Evolutionary conservation across 164 flowering plant genomes (phyloP), one percentile per base, ranked within the genome.

Genomic region (Aristolochia contorta): DNA sequence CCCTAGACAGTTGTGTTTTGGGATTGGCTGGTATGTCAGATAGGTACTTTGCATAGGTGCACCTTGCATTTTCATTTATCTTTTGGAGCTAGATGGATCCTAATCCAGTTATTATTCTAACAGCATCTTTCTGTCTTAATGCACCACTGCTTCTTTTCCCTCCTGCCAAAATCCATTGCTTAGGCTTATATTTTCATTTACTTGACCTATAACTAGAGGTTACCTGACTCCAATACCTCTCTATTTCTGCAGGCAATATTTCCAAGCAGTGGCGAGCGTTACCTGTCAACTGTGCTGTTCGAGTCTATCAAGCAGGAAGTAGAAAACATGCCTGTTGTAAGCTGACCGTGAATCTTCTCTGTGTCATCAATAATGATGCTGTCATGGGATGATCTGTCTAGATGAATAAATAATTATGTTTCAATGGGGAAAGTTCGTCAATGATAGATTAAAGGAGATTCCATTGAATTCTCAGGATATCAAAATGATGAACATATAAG

Each of bases 221-320:
- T 23, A 54, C 16, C 15, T 54, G 18, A 52, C 24, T 16, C 23
- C 16, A 0, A 24, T 18, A 2, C 3, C 21, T 15, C 20, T 25
- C 25, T 41, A 13, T 15, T 18, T 51, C 12, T 57, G 52, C 80
- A 84, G 92, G 89, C 65, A 15, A 56, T 85, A 27, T 84, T 85
- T 69, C 87, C 92, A 19, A 85, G 89, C 65, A 78, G 78, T 23
- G 86, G 90, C n/a, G 88, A 85, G 73, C 82, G 91, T 0, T 83
- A 85, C 56, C 71, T 85, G 48, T 85, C 89, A 3, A 63, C 89
- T 3, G 79, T 69, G 47, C 63, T 85, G 65, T 83, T 85, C 25
- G 84, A 85, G 10, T 74, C 89, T 0, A 69, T 79, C 60, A 80
- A 71, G 71, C 64, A 71, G 16, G 89, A 85, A 69, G 82, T 76